Evolutionary conservation across 371 early-diverging fungal genomes (phyloP).

Genomic region (Mucor plumbeus): DNA sequence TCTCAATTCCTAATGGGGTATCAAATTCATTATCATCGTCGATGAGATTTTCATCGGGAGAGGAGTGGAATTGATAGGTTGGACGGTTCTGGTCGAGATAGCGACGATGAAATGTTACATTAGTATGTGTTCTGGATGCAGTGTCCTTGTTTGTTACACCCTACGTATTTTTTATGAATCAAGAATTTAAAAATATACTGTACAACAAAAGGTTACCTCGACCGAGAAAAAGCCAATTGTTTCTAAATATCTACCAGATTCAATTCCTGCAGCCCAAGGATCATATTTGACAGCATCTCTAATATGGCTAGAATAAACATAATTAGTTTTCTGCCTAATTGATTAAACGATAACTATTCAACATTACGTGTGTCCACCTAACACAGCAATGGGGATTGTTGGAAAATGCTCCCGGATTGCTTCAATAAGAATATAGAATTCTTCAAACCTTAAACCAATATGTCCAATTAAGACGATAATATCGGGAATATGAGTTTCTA

Average conservation of each 20-base stretch:
- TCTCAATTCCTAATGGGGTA: conserved; percentile 49
- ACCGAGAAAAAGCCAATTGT: conserved; percentile 65
- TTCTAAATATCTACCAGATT: conserved; percentile 65
- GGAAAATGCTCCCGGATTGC: conserved; percentile 60
- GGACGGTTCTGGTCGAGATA: conserved; percentile 65
- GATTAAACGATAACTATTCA: neutral
- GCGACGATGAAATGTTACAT: conserved; percentile 59
- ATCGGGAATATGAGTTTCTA: conserved; percentile 52
- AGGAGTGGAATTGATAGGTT: conserved; percentile 61
- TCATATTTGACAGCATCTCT: conserved; percentile 62
- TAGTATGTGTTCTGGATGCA: conserved; percentile 16
- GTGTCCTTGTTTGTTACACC: conserved; percentile 22
- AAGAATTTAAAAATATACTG: neutral
- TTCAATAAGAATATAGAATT: conserved; percentile 48
- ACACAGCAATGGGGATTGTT: conserved; percentile 57
- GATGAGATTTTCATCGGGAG: conserved; percentile 8
- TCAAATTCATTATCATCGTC: conserved; percentile 35
- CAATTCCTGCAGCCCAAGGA: conserved; percentile 58
- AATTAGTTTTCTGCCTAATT: neutral
- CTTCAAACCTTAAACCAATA: conserved; percentile 53
- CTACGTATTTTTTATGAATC: conserved; percentile 9
- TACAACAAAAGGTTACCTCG: conserved; percentile 27
- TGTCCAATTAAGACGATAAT: conserved; percentile 63
- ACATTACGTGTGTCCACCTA: conserved; percentile 58
- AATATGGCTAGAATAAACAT: conserved; percentile 38